Conservation (phyloP, 768 basidiomycete species). For the Dentipellis fragilis region DNA sequence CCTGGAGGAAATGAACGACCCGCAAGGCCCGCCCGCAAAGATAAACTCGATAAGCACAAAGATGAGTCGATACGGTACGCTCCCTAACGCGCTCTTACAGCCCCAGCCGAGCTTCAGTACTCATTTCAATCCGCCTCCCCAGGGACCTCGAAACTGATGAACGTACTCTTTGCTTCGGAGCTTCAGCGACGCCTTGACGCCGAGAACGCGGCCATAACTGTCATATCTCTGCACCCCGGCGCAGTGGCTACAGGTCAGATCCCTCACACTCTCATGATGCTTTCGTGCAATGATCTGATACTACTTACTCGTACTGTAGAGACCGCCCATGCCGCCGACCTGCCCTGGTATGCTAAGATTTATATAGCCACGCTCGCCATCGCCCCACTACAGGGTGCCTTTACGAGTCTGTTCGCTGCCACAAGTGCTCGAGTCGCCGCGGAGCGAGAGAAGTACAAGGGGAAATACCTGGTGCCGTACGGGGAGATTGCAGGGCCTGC, state of each 20-base stretch:
- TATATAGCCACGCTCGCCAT: neutral
- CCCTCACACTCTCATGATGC: neutral
- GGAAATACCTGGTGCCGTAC: too few relatives aligned
- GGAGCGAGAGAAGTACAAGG: too few relatives aligned
- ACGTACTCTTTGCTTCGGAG: neutral
- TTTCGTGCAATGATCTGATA: too few relatives aligned
- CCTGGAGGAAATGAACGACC: neutral
- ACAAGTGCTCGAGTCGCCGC: neutral
- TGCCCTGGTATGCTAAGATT: neutral
- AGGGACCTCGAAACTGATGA: neutral
- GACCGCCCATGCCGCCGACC: neutral
- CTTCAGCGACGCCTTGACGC: neutral
- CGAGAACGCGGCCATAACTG: neutral
- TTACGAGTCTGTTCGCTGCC: neutral
- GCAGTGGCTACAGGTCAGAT: neutral
- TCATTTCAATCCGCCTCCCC: too few relatives aligned
- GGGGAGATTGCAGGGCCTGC: too few relatives aligned
- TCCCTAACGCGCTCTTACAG: neutral
- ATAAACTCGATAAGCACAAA: neutral
- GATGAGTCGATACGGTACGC: neutral
- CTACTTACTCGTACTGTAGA: neutral
- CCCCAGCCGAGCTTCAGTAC: neutral
- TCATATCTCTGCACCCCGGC: neutral
- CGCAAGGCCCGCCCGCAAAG: neutral
- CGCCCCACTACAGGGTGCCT: neutral